A percentile compares a stretch with the other conserved stretches of the same genome.
phyloP scores from a whole-genome alignment of 2,329 filamentous ascomycete species.

The Curvularia eragrostidis region DNA sequence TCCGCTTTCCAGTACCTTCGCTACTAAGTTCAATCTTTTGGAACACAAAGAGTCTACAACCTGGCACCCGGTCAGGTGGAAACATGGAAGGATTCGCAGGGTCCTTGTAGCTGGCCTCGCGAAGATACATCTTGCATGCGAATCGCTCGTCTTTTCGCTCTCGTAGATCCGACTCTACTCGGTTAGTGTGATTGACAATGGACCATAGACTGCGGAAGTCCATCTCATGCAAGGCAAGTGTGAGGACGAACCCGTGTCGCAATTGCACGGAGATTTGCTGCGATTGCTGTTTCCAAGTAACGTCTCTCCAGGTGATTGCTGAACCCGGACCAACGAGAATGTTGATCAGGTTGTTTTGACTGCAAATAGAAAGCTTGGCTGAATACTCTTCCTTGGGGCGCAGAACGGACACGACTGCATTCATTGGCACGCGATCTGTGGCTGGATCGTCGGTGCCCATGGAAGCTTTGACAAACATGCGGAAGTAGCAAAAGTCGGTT shows the following conservation, averaged over 20 bases:
- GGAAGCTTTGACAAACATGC: slow-evolving; percentile 75
- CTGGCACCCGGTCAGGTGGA: slow-evolving; percentile 73
- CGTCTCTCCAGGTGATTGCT: slow-evolving; percentile 76
- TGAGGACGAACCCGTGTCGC: slow-evolving; percentile 76
- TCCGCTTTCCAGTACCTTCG: slow-evolving; percentile 74
- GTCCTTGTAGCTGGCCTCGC: slow-evolving; percentile 82
- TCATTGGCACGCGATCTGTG: slow-evolving; percentile 71
- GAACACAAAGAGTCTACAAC: slow-evolving; percentile 77
- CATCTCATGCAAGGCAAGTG: slow-evolving; percentile 73
- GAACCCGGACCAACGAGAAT: slow-evolving; percentile 74
- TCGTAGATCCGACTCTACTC: slow-evolving; percentile 74
- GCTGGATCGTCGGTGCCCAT: slow-evolving; percentile 74
- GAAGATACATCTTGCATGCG: slow-evolving; percentile 72
- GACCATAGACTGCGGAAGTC: slow-evolving; percentile 82
- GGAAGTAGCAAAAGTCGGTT: slow-evolving; percentile 78
- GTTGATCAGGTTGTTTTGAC: slow-evolving; percentile 79
- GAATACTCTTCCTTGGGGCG: slow-evolving; percentile 72
- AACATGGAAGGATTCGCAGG: slow-evolving; percentile 73
- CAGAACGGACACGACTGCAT: slow-evolving; percentile 77
- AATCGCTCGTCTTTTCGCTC: slow-evolving; percentile 72
- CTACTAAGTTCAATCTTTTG: slow-evolving; percentile 72
- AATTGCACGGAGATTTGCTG: slow-evolving; percentile 72
- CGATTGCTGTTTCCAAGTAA: slow-evolving; percentile 76
- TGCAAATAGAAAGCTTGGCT: slow-evolving; percentile 76
- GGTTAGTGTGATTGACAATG: slow-evolving; percentile 83